Conservation (phyloP, 371 early-diverging fungal genomes). For the Syncephalastrum racemosum region DNA sequence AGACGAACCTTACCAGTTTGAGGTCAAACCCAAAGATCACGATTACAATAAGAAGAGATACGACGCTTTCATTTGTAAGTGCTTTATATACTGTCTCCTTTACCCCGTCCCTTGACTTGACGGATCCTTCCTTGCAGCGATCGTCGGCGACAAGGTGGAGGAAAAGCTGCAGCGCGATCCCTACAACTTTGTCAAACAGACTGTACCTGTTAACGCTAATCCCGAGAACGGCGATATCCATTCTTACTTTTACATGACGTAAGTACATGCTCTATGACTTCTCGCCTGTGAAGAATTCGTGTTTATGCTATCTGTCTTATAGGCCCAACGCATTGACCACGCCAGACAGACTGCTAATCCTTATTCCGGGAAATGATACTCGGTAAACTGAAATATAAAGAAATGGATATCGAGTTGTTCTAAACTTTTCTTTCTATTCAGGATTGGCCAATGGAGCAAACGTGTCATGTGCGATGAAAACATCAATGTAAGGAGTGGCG, state of each 20-base stretch:
- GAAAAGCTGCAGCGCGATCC: conserved; percentile 30
- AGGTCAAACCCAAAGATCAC: conserved; percentile 35
- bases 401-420: conserved; percentile 1
- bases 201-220: conserved; percentile 35
- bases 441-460: conserved; percentile 48
- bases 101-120: neutral
- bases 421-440: conserved; percentile 7
- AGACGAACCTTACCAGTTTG: conserved; percentile 40
- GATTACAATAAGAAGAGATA: conserved; percentile 43
- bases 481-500: conserved; percentile 25
- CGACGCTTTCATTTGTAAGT: conserved; percentile 38
- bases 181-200: conserved; percentile 27
- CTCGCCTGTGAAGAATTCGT: neutral
- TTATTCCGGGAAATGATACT: conserved; percentile 43
- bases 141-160: conserved; percentile 39
- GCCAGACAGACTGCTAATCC: conserved; percentile 34
- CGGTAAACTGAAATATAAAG: conserved; percentile 21
- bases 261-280: conserved; percentile 10
- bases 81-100: too few species aligned
- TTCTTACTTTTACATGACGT: conserved; percentile 47
- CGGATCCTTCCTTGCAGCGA: conserved; percentile 15
- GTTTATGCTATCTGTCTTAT: neutral
- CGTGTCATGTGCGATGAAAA: conserved; percentile 47
- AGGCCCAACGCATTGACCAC: conserved; percentile 50
- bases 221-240: conserved; percentile 29